Evolutionary conservation across 2,329 filamentous ascomycete species (phyloP).

Genomic region (Beauveria rudraprayagi): DNA sequence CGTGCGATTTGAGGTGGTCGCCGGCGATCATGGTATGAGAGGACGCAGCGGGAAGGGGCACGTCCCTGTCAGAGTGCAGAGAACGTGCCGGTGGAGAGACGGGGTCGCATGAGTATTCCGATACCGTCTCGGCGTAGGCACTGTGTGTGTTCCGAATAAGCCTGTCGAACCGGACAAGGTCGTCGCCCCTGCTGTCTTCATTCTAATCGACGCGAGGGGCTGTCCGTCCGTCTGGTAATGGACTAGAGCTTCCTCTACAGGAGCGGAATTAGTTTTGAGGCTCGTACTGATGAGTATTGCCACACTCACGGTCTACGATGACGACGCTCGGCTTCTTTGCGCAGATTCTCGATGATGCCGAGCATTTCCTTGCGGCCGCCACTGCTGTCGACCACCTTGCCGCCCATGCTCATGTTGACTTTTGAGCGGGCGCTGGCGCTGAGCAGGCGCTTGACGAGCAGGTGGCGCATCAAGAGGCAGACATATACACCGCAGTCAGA

Average conservation of each 20-base stretch:
- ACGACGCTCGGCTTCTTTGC: constrained; percentile 72
- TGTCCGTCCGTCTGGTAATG: constrained; percentile 29
- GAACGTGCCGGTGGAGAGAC: not conserved
- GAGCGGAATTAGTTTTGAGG: not conserved
- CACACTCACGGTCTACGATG: constrained; percentile 61
- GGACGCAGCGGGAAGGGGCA: not conserved
- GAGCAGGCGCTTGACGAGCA: constrained; percentile 78
- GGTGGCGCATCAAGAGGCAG: constrained; percentile 86
- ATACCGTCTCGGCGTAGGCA: not conserved
- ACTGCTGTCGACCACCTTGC: constrained; percentile 71
- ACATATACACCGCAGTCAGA: constrained; percentile 94
- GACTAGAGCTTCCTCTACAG: constrained; percentile 29
- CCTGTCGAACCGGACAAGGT: constrained; percentile 22
- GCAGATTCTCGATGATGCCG: constrained; percentile 75
- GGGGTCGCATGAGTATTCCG: not conserved
- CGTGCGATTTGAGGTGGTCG: not conserved
- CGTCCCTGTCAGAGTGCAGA: not conserved
- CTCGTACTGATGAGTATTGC: not conserved
- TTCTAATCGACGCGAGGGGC: constrained; percentile 36
- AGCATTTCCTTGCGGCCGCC: constrained; percentile 86
- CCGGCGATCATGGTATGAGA: not conserved
- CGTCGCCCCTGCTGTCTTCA: constrained; percentile 25
- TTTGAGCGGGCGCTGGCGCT: constrained; percentile 74
- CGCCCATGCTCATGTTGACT: constrained; percentile 88
- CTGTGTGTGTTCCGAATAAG: not conserved